phyloP scores from a whole-genome alignment of 495 filamentous ascomycete genomes.

The Articulospora tetracladia region DNA sequence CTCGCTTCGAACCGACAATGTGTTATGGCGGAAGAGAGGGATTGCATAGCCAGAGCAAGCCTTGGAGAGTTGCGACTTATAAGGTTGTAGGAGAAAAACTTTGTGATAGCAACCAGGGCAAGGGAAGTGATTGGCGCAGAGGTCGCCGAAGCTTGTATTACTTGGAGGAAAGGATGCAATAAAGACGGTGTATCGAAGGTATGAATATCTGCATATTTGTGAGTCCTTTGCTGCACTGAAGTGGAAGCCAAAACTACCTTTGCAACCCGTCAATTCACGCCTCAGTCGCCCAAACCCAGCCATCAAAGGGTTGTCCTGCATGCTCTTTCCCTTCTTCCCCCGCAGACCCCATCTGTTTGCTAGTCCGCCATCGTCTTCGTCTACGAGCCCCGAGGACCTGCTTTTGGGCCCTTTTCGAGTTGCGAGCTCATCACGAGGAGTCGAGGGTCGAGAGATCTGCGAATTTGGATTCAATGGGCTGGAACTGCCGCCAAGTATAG shows the following conservation, averaged over 20 bases:
- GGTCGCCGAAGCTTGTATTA: constrained; percentile 94
- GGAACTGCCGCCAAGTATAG: constrained; percentile 79
- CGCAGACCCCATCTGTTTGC: constrained; percentile 77
- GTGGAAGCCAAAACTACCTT: constrained; percentile 43
- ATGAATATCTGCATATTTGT: constrained; percentile 64
- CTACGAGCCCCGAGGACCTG: constrained; percentile 46
- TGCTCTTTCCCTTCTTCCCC: constrained; percentile 96
- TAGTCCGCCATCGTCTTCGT: constrained; percentile 34
- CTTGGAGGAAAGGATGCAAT: constrained; percentile 93
- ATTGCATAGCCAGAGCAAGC: constrained; percentile 87
- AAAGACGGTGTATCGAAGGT: constrained; percentile 86
- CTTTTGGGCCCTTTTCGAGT: constrained; percentile 26
- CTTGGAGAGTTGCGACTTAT: constrained; percentile 78
- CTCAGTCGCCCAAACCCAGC: constrained; percentile 88
- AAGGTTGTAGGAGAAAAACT: constrained; percentile 94
- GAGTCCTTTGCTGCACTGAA: neutral
- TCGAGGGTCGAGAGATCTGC: constrained; percentile 27
- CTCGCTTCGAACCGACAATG: constrained; percentile 97
- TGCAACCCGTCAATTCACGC: constrained; percentile 85
- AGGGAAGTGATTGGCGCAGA: constrained; percentile 95
- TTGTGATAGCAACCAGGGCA: constrained; percentile 91
- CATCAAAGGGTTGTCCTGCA: constrained; percentile 98
- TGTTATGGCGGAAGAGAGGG: constrained; percentile 90
- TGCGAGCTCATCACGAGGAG: constrained; percentile 21
- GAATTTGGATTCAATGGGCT: constrained; percentile 28